Percentiles rank a stretch among this genome's conserved stretches.
Conservation (phyloP, 768 basidiomycete species). For the Asterophora parasitica region DNA sequence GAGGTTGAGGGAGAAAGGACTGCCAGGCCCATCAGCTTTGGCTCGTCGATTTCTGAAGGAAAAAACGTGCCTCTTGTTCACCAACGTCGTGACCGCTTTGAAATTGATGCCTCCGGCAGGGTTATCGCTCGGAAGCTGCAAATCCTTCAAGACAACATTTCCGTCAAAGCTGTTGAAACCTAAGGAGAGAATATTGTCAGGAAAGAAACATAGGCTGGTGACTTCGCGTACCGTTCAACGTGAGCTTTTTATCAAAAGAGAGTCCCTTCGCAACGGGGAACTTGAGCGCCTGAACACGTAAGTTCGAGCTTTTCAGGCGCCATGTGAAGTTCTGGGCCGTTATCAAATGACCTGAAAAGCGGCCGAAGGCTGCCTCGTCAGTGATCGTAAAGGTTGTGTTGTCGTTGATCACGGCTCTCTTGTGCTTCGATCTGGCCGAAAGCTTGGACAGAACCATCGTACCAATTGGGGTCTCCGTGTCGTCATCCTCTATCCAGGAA, state of each 20-base stretch:
- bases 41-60: background rate
- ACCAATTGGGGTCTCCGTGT: constrained; percentile 48
- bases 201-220: background rate
- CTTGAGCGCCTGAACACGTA: constrained; percentile 60
- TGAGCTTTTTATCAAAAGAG: constrained; percentile 56
- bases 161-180: constrained; percentile 61
- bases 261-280: constrained; percentile 66
- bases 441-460: constrained; percentile 45
- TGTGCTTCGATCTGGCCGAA: constrained; percentile 35
- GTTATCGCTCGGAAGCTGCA: constrained; percentile 63
- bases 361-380: constrained; percentile 53
- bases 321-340: constrained; percentile 66
- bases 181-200: constrained; percentile 17
- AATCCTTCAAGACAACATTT: constrained; percentile 49
- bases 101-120: constrained; percentile 67
- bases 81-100: constrained; percentile 47
- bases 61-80: constrained; percentile 52
- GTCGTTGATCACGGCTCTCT: constrained; percentile 60
- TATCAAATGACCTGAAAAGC: constrained; percentile 60
- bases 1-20: constrained; percentile 65
- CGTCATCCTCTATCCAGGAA: constrained; percentile 49
- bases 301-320: constrained; percentile 50
- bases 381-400: constrained; percentile 52
- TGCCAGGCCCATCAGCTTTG: constrained; percentile 18
- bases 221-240: constrained; percentile 42